phyloP scores from a whole-genome alignment of 2,329 filamentous ascomycete species.

The Trichoderma atrobrunneum region DNA sequence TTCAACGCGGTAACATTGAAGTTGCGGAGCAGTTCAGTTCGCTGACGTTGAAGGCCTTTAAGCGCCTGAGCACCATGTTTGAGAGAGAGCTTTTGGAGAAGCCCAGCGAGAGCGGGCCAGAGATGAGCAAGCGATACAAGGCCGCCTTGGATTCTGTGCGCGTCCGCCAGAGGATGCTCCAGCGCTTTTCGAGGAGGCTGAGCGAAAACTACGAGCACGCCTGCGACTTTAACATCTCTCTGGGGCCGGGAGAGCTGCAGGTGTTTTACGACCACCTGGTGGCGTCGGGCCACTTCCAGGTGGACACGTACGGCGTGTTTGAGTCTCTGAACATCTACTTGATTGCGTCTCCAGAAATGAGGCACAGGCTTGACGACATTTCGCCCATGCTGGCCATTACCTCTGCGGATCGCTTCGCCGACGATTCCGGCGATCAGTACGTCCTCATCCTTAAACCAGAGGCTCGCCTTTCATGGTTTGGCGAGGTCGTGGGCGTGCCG shows the following conservation, averaged over 20 bases:
- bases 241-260: constrained; percentile 63
- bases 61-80: constrained; percentile 84
- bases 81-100: constrained; percentile 85
- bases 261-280: constrained; percentile 79
- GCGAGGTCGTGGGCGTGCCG: constrained; percentile 67
- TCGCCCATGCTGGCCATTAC: constrained; percentile 77
- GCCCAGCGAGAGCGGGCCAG: constrained; percentile 75
- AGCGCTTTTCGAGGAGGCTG: constrained; percentile 87
- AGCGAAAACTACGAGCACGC: constrained; percentile 95
- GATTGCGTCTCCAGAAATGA: constrained; percentile 78
- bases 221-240: constrained; percentile 86
- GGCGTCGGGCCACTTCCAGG: constrained; percentile 80
- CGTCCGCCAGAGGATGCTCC: constrained; percentile 91
- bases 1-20: constrained; percentile 93
- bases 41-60: constrained; percentile 87
- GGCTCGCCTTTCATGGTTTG: constrained; percentile 74
- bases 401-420: constrained; percentile 54
- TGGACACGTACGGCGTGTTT: constrained; percentile 63
- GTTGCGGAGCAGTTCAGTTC: constrained; percentile 97
- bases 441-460: constrained; percentile 83
- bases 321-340: constrained; percentile 77
- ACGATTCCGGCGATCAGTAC: constrained; percentile 73
- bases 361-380: constrained; percentile 74
- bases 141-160: constrained; percentile 92
- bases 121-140: constrained; percentile 98